Conservation (phyloP, 768 basidiomycete species). For the Suillus luteus region DNA sequence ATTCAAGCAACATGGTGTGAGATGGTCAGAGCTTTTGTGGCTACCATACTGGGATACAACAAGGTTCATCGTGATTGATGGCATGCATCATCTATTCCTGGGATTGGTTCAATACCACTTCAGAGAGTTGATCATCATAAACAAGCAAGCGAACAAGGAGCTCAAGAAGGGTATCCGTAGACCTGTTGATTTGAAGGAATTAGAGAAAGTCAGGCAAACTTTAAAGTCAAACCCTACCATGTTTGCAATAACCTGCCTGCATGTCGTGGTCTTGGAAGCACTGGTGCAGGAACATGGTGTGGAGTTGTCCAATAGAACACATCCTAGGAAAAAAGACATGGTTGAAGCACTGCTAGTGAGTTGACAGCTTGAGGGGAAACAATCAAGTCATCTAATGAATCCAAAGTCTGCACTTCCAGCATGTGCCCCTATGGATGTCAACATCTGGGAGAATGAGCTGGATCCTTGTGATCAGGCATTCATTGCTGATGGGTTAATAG, state of each 20-base stretch:
- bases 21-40: slow-evolving; percentile 31
- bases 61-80: slow-evolving; percentile 30
- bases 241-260: background rate
- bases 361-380: background rate
- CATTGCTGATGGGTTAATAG: background rate
- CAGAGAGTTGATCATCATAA: slow-evolving; percentile 13
- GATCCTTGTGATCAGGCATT: background rate
- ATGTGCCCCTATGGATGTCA: background rate
- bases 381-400: too few species aligned
- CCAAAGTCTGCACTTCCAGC: background rate
- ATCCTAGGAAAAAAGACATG: slow-evolving; percentile 4
- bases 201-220: background rate
- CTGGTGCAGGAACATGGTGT: background rate
- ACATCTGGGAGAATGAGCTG: background rate
- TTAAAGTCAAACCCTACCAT: background rate
- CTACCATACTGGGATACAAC: slow-evolving; percentile 39
- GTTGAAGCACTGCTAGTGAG: background rate
- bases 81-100: slow-evolving; percentile 40
- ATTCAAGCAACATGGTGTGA: slow-evolving; percentile 24
- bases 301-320: background rate
- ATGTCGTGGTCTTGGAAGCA: background rate
- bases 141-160: slow-evolving; percentile 11
- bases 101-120: slow-evolving; percentile 18
- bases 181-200: background rate
- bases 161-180: background rate